Conservation (phyloP, 2,329 filamentous ascomycete genomes). For the Colletotrichum higginsianum region DNA sequence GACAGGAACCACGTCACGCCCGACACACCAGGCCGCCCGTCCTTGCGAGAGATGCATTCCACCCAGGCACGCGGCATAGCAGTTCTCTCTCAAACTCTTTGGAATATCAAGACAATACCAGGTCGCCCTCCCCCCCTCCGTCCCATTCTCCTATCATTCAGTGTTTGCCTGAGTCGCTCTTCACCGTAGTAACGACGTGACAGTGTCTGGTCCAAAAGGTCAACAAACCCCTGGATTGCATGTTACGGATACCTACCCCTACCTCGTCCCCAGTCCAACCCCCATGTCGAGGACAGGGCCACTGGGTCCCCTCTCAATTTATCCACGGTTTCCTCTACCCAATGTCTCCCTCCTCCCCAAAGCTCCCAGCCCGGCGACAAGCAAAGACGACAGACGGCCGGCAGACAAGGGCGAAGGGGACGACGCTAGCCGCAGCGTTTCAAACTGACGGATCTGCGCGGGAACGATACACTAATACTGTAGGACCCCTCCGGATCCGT, state of each 20-base stretch:
- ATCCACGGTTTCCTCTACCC: conserved; percentile 3
- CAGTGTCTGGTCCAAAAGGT: conserved; percentile 38
- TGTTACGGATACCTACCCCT: conserved; percentile 33
- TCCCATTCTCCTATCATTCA: background rate
- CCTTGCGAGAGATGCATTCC: background rate
- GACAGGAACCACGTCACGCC: conserved; percentile 18
- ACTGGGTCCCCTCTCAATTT: conserved; percentile 32
- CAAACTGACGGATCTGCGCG: conserved; percentile 24
- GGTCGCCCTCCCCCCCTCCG: background rate
- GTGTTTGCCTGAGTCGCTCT: background rate
- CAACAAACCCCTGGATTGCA: conserved; percentile 34
- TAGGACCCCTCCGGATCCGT: conserved; percentile 13
- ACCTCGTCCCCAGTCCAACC: conserved; percentile 17
- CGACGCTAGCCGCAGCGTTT: conserved; percentile 3
- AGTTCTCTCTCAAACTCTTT: background rate
- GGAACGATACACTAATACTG: conserved; percentile 9
- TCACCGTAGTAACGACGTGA: conserved; percentile 31
- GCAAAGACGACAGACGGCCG: background rate
- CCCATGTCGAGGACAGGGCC: conserved; percentile 29
- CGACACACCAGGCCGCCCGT: background rate
- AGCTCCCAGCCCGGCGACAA: background rate
- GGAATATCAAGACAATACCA: background rate
- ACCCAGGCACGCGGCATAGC: background rate
- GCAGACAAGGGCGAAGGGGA: background rate
- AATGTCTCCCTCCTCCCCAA: background rate